Evolutionary conservation across 371 early-diverging fungal species (phyloP), one percentile per base, ranked within the genome.

Genomic region (Syncephalastrum monosporum): DNA sequence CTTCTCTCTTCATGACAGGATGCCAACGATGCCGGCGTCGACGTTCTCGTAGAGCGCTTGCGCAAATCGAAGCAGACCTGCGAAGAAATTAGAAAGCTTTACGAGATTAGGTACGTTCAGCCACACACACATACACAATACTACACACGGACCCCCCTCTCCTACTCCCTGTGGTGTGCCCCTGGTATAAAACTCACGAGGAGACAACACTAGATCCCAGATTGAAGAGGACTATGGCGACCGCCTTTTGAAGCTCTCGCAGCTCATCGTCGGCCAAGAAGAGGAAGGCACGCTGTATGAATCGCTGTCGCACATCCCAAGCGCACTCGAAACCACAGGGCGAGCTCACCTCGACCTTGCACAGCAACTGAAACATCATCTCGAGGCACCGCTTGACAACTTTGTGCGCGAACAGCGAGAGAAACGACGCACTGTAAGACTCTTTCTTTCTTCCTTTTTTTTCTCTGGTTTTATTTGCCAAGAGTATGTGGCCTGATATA

Each of bases 321-420:
- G 64, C 29, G 67, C 74, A 10, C 45, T 79, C 14, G 76, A 79
- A 59, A 72, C 72, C 6, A 75, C 79, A 4, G 79, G 68, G 14
- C 63, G 76, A 8, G 75, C 79, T 27, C 79, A 79, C 56, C 55
- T 79, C 23, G 79, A 79, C 51, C 53, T 79, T 15, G 72, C 76
- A 8, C 69, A 79, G 27, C 71, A 79, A 47, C 50, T 79, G 8
- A 60, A 68, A 38, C 63, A 72, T 56, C 64, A 73, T 25, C 64
- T 79, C 38, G 74, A 75, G 50, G 51, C 46, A 44, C 72, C 79
- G 27, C 58, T 79, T 47, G 63, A 63, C 54, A 59, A 60, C 6
- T 79, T 75, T 60, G 21, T 79, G 3, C 57, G 57, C 25, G 76
- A 79, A 29, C 79, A 79, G 53, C 63, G 67, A 50, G 76, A 74